Percentiles rank a stretch among this genome's conserved stretches.
These are phyloP conservation scores for Sicyos baderoa DNA, from an alignment of 306 rosid genomes.

Conservation along the genomic window DNA sequence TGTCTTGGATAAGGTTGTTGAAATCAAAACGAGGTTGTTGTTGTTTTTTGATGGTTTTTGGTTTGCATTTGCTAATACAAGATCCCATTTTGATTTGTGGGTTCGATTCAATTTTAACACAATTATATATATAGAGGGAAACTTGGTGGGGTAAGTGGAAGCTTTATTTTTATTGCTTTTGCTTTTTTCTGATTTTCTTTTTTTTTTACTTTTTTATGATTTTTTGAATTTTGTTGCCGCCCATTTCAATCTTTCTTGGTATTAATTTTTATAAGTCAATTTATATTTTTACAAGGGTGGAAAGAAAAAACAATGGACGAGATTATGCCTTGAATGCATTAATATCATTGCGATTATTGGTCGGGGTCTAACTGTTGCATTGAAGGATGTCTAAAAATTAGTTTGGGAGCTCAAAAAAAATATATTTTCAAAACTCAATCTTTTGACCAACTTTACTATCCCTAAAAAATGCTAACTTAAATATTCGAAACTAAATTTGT, in stretches of 20 bases:
- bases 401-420: no score
- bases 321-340: no score
- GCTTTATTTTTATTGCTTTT: slow-evolving; percentile 31
- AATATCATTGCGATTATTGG: no score
- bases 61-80: slow-evolving; percentile 88
- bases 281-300: no score
- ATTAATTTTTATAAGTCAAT: no score
- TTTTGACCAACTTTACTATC: no score
- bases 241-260: not conserved
- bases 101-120: not conserved
- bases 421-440: no score
- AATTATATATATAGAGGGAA: slow-evolving; percentile 26
- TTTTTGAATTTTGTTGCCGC: slow-evolving; percentile 68
- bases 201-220: slow-evolving; percentile 18
- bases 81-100: slow-evolving; percentile 50
- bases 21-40: not conserved
- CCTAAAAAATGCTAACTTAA: no score
- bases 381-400: no score
- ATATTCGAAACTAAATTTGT: no score
- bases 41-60: slow-evolving; percentile 21
- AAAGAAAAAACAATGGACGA: no score
- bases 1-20: slow-evolving; percentile 29
- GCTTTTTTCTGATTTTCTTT: slow-evolving; percentile 34
- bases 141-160: slow-evolving; percentile 13
- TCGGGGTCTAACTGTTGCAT: no score